Evolutionary conservation across 2,329 filamentous ascomycete genomes (phyloP), one percentile per base, ranked within the genome.

Genomic region (Stachybotrys chartarum): DNA sequence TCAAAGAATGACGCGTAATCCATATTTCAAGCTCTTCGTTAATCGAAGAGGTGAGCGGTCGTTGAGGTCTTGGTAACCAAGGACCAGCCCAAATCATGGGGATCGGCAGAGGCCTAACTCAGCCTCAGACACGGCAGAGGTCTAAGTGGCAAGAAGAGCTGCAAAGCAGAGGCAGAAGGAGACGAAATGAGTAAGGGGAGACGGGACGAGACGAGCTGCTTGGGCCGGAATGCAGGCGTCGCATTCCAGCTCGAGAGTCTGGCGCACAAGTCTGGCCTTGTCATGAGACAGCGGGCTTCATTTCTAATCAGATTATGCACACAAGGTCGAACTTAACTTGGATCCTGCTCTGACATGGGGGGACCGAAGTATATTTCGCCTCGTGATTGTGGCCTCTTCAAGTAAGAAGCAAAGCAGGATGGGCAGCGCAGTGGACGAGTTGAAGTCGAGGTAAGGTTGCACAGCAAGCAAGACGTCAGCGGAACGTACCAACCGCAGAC

Each of bases 221-320:
- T 24, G 24, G 24, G 24, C 55, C 52, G 56, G 54, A 18, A 61
- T 63, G 59, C 52, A 57, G 53, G 58, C 50, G 55, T 59, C 42
- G 46, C 60, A 62, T 61, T 60, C 59, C 60, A 61, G 35, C 35
- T 10, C 10, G 10, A 42, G 35, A 42, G 35, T 42, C 35, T 42
- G 35, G 35, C 14, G 14, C 35, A 14, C 35, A 42, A 42, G 14
- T 6, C 3, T 10, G 14, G 10, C 3, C 35, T 14, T 14, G 35
- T 10, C 10, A 14, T 42, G 35, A 42, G 35, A 42, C 35, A 42
- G 35, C 14, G 14, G 35, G 8, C 35, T 42, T 14, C 35, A 42
- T 42, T 42, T 42, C 35, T 42, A 42, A 3, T 42, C 35, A 42
- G 5, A 42, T 14, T 14, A 14, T 14, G 35, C 35, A 14, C 35